Conservation (phyloP, 176 grass and related monocot genomes). For the Areca catechu region DNA sequence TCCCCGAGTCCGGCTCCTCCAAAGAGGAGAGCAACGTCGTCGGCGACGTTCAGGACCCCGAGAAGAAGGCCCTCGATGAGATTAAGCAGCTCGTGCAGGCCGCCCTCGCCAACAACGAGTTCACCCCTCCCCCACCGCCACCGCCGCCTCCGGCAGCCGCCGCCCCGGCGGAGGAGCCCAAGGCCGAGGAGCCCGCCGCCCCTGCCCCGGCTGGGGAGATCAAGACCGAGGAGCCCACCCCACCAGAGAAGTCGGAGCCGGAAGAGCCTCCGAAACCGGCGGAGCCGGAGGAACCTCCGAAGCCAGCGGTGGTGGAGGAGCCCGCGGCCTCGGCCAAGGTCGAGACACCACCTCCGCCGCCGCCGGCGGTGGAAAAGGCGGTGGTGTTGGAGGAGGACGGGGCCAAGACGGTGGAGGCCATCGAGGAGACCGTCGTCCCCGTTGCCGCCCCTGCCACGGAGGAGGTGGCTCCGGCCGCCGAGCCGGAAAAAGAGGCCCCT, state of each 20-base stretch:
- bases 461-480: constrained; percentile 5
- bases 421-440: constrained; percentile 50
- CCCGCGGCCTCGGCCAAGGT: constrained; percentile 7
- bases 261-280: constrained; percentile 13
- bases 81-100: constrained; percentile 64
- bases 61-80: constrained; percentile 91
- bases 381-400: constrained; percentile 41
- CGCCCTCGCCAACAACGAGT: constrained; percentile 66
- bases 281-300: constrained; percentile 17
- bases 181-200: constrained; percentile 1
- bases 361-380: constrained; percentile 29
- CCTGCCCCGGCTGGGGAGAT: neutral
- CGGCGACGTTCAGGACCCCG: constrained; percentile 53
- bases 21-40: constrained; percentile 96
- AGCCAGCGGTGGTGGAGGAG: constrained; percentile 16
- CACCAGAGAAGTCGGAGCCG: constrained; percentile 11
- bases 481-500: constrained; percentile 17
- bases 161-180: neutral
- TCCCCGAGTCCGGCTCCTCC: constrained; percentile 43
- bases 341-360: neutral
- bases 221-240: constrained; percentile 24
- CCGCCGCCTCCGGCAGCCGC: constrained; percentile 9
- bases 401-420: constrained; percentile 56
- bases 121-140: constrained; percentile 53
- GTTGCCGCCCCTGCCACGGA: constrained; percentile 15